Percentiles rank a stretch among this genome's conserved stretches.
phyloP scores from a whole-genome alignment of 306 rosid species.

The Carpinus fangiana region DNA sequence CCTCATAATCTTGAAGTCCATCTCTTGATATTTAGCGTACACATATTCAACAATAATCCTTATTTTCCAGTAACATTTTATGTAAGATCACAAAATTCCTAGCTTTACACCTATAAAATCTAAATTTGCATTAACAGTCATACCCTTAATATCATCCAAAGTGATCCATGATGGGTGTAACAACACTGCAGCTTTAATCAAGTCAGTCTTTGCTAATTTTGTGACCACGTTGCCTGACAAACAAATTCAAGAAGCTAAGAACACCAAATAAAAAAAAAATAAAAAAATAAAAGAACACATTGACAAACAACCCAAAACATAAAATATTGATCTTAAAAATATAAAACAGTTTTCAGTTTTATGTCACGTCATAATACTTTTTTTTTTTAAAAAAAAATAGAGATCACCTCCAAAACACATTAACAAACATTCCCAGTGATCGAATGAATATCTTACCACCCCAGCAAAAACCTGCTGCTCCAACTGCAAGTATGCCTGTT shows the following conservation, averaged over 20 bases:
- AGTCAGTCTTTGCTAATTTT: not conserved
- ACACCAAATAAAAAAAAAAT: too few species aligned
- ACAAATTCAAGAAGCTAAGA: not conserved
- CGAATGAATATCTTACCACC: not conserved
- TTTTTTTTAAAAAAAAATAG: too few species aligned
- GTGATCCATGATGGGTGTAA: slow-evolving; percentile 13
- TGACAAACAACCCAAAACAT: too few species aligned
- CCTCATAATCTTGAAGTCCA: not conserved
- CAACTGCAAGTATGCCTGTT: not conserved
- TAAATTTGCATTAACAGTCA: not conserved
- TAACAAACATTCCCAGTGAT: not conserved
- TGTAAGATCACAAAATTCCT: too few species aligned
- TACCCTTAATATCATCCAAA: slow-evolving; percentile 1
- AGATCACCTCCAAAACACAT: not conserved
- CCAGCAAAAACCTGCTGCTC: slow-evolving; percentile 14
- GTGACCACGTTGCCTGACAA: not conserved
- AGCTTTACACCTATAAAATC: not conserved
- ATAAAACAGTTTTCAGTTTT: too few species aligned
- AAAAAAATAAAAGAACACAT: too few species aligned
- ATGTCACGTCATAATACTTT: too few species aligned
- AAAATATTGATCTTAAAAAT: too few species aligned
- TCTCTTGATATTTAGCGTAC: not conserved
- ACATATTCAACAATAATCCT: not conserved
- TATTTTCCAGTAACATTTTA: too few species aligned
- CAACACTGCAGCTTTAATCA: slow-evolving; percentile 8